Base-by-base conservation (phyloP, 75 land plant genomes). In the Selaginella moellendorffii region DNA sequence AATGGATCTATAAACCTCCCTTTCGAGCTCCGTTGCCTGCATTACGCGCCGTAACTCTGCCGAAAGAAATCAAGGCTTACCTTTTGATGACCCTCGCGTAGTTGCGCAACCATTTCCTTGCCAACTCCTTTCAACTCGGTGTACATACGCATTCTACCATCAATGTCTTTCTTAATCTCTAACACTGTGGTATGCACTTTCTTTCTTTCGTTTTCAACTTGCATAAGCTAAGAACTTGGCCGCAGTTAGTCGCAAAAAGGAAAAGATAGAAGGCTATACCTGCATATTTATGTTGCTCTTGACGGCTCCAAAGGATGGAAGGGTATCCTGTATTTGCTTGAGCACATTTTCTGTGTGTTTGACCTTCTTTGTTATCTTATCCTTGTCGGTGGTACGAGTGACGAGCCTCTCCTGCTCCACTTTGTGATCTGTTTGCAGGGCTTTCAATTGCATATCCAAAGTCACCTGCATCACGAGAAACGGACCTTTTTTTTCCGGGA, bases 371-470 rank as follows among this genome's bases (percentile, higher is more conserved):
- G 54, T 28, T 1, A 31, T 29, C 21, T 65, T 72, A 14, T 74
- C 77, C 53, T 65, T 74, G 24, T 74, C 77, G 24, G 63, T 69
- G 12, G 30, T 1, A 52, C 66, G 63, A 2, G 61, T 72, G 18
- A 46, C 63, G 12, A 64, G 31, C 18, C 26, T 54, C 14, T 74
- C 77, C 14, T 56, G 52, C 53, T 69, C 72, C 30, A 61, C 65
- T 64, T 74, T 74, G 1, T 63, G 54, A 20, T 74, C 77, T 14
- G 46, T 23, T 24, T 53, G 29, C 65, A 31, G 29, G 2, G 67
- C 42, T 64, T 64, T 74, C 31, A 74, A 30, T 65, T 69, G 72
- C 77, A 74, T 74, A 28, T 74, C 77, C 26, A 64, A 29, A 30
- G 67, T 71, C 24, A 74, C 77, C 77, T 74, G 26, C n/a, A n/a